Percentiles rank a stretch among this genome's conserved stretches.
These are phyloP conservation scores for Vitis riparia DNA, from an alignment of 164 flowering plant species.

Conservation along the genomic window DNA sequence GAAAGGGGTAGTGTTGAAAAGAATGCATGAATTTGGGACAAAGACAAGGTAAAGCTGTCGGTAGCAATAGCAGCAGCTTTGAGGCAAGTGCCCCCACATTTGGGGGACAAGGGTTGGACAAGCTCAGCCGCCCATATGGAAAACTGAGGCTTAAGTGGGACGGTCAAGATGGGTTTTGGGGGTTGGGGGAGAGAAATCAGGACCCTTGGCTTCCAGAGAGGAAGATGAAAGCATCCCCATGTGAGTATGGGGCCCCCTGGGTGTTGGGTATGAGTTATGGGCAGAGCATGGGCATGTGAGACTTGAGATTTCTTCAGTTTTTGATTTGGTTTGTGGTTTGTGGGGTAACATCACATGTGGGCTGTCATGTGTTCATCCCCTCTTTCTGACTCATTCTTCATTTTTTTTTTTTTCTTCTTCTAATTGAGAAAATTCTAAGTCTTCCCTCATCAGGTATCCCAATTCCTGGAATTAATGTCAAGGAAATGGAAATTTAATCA, in stretches of 20 bases:
- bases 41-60: constrained; percentile 60
- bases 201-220: constrained; percentile 21
- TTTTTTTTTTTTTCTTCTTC: not conserved
- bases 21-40: constrained; percentile 50
- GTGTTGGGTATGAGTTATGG: constrained; percentile 25
- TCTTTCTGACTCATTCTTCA: not conserved
- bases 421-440: not conserved
- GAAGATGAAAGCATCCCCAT: constrained; percentile 20
- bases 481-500: too few species aligned
- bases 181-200: constrained; percentile 24
- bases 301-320: not conserved
- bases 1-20: not conserved
- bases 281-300: constrained; percentile 32
- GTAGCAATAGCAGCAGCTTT: constrained; percentile 42
- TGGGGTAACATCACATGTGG: constrained; percentile 19
- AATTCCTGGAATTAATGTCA: too few species aligned
- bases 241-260: constrained; percentile 29
- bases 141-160: constrained; percentile 11
- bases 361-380: constrained; percentile 1
- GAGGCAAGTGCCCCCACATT: constrained; percentile 31
- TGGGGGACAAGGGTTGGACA: constrained; percentile 70
- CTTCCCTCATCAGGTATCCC: too few species aligned
- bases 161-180: constrained; percentile 31
- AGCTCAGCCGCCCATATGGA: constrained; percentile 57
- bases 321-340: not conserved